Conservation (phyloP, 805 yeast genomes). For the Ogataea kodamae region DNA sequence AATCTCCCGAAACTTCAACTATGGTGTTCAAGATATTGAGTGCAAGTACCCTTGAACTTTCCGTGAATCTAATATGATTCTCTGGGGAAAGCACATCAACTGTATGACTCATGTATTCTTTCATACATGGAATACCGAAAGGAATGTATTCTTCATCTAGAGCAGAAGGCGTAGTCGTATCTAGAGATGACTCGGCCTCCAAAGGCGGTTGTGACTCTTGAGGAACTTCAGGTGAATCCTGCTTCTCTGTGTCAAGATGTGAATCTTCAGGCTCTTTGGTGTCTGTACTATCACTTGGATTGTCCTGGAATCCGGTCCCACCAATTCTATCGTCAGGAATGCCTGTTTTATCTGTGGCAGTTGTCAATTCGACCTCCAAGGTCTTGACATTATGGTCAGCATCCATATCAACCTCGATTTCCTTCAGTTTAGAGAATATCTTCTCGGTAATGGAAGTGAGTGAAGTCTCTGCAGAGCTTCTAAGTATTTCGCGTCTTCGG, state of each 20-base stretch:
- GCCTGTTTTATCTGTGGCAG: slow-evolving; percentile 25
- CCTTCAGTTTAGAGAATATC: slow-evolving; percentile 58
- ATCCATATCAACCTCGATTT: slow-evolving; percentile 39
- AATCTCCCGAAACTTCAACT: slow-evolving; percentile 74
- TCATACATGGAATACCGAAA: slow-evolving; percentile 71
- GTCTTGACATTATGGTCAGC: slow-evolving; percentile 31
- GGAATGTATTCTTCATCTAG: slow-evolving; percentile 38
- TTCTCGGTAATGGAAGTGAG: slow-evolving; percentile 65
- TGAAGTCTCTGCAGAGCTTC: slow-evolving; percentile 86
- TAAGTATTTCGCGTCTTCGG: slow-evolving; percentile 81
- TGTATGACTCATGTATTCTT: slow-evolving; percentile 71
- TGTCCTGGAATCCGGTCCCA: slow-evolving; percentile 32
- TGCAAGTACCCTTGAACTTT: slow-evolving; percentile 81
- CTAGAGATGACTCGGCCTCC: neutral
- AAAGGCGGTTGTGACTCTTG: neutral
- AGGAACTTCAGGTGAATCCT: neutral
- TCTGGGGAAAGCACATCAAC: slow-evolving; percentile 79
- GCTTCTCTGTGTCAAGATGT: neutral
- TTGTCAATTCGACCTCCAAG: slow-evolving; percentile 23
- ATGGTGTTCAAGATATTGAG: slow-evolving; percentile 71
- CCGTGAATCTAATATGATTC: slow-evolving; percentile 81
- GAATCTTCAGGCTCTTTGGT: slow-evolving; percentile 2
- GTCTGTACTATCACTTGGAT: slow-evolving; percentile 6
- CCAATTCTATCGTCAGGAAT: slow-evolving; percentile 62
- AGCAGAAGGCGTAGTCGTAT: slow-evolving; percentile 12